These are phyloP conservation scores for Helenozyma rhizophorensis DNA, from an alignment of 805 yeast genomes.

Conservation along the genomic window DNA sequence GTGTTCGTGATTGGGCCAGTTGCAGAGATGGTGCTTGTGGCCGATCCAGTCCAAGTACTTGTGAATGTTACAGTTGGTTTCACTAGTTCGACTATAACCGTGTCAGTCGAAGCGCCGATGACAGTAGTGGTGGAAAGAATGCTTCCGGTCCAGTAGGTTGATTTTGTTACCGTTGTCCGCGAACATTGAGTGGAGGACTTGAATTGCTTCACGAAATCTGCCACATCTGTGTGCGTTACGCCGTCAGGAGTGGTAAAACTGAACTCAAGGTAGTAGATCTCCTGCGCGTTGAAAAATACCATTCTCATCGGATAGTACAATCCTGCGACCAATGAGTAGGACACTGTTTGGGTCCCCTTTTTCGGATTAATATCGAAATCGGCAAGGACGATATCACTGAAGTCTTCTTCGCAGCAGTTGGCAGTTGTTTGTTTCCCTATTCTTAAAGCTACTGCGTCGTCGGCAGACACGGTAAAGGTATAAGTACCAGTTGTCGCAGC, in stretches of 20 bases:
- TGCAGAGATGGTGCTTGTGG: no score
- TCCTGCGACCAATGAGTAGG: slow-evolving; percentile 1
- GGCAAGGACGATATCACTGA: background rate
- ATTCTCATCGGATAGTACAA: slow-evolving; percentile 6
- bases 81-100: background rate
- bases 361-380: no score
- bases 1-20: no score
- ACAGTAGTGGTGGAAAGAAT: background rate
- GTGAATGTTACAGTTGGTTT: background rate
- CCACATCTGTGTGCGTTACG: slow-evolving; percentile 3
- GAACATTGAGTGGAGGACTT: slow-evolving; percentile 1
- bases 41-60: no score
- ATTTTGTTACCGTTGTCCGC: background rate
- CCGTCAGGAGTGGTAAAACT: slow-evolving; percentile 4
- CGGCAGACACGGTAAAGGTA: slow-evolving; percentile 3
- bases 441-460: slow-evolving; percentile 7
- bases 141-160: slow-evolving; percentile 6
- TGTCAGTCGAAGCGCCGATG: background rate
- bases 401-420: slow-evolving; percentile 6
- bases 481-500: slow-evolving; percentile 6
- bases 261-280: slow-evolving; percentile 8
- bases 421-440: slow-evolving; percentile 1
- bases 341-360: background rate
- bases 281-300: slow-evolving; percentile 9
- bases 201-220: slow-evolving; percentile 6